Conservation (phyloP, 108 stramenopile genomes). For the Fragilariopsis cylindrus region DNA sequence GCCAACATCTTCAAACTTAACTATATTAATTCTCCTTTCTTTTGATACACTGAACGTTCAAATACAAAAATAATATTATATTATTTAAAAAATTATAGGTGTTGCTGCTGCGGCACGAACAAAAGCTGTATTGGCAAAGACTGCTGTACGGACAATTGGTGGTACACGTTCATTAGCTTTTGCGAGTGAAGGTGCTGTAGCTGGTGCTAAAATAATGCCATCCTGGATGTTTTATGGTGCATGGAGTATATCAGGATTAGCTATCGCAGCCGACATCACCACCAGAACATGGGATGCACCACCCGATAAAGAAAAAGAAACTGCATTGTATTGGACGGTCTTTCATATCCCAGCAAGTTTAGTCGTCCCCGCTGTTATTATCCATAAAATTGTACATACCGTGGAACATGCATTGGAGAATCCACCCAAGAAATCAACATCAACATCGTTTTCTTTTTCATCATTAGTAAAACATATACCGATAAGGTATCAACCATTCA, state of each 20-base stretch:
- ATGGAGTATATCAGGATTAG: slow-evolving; percentile 22
- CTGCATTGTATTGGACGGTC: slow-evolving; percentile 30
- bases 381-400: slow-evolving; percentile 22
- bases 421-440: background rate
- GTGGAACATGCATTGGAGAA: slow-evolving; percentile 15
- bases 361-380: slow-evolving; percentile 27
- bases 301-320: background rate
- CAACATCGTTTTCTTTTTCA: background rate
- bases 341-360: slow-evolving; percentile 34
- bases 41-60: too few relatives aligned
- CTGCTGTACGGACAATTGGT: slow-evolving; percentile 22
- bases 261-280: slow-evolving; percentile 29
- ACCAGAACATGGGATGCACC: slow-evolving; percentile 30
- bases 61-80: too few relatives aligned
- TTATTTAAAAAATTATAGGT: background rate
- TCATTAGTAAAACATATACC: slow-evolving; percentile 16
- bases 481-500: slow-evolving; percentile 9
- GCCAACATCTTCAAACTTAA: too few relatives aligned
- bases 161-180: slow-evolving; percentile 28
- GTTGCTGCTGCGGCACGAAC: slow-evolving; percentile 22
- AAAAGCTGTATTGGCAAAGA: slow-evolving; percentile 1
- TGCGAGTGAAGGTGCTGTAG: slow-evolving; percentile 39
- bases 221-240: slow-evolving; percentile 19
- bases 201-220: slow-evolving; percentile 24
- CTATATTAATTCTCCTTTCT: too few relatives aligned